Conservation (phyloP, 495 filamentous ascomycete genomes). For the Xylaria cubensis region DNA sequence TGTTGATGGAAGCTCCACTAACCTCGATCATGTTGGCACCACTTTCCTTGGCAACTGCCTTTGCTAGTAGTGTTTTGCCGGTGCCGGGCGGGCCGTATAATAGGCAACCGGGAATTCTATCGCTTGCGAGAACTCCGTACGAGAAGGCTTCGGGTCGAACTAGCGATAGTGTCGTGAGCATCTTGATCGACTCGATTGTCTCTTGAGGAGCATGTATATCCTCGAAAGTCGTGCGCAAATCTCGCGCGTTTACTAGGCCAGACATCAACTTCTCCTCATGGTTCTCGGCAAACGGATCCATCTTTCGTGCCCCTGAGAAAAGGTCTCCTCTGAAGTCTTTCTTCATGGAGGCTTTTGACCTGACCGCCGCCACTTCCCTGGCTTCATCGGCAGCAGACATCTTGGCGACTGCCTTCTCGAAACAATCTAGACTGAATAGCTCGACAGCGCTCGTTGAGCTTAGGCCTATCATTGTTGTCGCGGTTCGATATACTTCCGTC, state of each 20-base stretch:
- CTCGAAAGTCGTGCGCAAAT: constrained; percentile 83
- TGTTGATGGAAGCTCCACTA: constrained; percentile 74
- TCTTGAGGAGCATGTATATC: constrained; percentile 82
- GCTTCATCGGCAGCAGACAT: constrained; percentile 19
- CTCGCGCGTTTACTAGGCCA: constrained; percentile 79
- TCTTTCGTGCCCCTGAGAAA: constrained; percentile 20
- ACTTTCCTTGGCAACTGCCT: constrained; percentile 93
- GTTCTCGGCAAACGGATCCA: constrained; percentile 34
- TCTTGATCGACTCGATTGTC: constrained; percentile 88
- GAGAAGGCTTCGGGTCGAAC: constrained; percentile 91
- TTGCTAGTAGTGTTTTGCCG: constrained; percentile 93
- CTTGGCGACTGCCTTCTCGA: constrained; percentile 23
- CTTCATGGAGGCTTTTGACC: not conserved
- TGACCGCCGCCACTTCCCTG: constrained; percentile 15
- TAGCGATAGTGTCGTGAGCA: constrained; percentile 85
- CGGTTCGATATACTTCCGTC: constrained; percentile 62
- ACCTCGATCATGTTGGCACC: constrained; percentile 78
- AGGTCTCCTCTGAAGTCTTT: not conserved
- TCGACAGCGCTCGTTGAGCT: constrained; percentile 31
- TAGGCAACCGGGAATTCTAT: constrained; percentile 87
- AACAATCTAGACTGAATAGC: constrained; percentile 33
- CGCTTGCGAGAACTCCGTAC: constrained; percentile 91
- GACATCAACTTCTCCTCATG: constrained; percentile 84
- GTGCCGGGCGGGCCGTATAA: constrained; percentile 96
- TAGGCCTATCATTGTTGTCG: constrained; percentile 63